Evolutionary conservation across 139 green algal species (phyloP).

Genomic region (Trebouxia sp.): DNA sequence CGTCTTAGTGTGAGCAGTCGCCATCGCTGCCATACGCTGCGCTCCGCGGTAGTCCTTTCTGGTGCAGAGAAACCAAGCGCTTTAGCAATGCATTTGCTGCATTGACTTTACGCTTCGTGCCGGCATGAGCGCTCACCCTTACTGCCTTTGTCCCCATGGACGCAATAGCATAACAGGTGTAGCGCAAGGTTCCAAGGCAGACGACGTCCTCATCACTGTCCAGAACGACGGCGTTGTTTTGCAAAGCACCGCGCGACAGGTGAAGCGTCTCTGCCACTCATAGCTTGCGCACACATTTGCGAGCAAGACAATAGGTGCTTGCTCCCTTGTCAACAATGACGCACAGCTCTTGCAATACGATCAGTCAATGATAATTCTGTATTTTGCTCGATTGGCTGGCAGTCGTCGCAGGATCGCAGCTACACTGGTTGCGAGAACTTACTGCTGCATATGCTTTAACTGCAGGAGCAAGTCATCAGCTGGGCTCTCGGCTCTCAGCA

Average conservation of each 20-base stretch:
- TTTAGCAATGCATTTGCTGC: too few species aligned
- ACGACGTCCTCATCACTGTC: constrained; percentile 4
- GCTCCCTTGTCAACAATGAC: too few species aligned
- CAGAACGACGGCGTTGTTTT: constrained; percentile 21
- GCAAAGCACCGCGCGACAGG: background rate
- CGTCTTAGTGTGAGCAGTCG: too few species aligned
- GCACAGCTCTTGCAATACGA: background rate
- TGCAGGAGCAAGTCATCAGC: background rate
- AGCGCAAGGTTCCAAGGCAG: background rate
- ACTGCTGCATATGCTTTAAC: too few species aligned
- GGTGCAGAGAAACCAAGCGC: too few species aligned
- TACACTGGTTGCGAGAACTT: too few species aligned
- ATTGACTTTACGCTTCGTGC: background rate
- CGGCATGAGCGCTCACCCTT: background rate
- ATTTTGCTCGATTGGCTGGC: background rate
- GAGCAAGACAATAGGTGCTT: too few species aligned
- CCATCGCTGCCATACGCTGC: too few species aligned
- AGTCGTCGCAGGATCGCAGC: too few species aligned
- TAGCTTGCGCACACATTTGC: too few species aligned
- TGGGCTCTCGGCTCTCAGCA: background rate
- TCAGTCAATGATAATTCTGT: background rate
- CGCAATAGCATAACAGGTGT: background rate
- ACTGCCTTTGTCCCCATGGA: constrained; percentile 20
- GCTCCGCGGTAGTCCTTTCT: too few species aligned
- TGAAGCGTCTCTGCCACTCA: background rate